A percentile compares a stretch with the other conserved stretches of the same genome.
These are phyloP conservation scores for Phytophthora sojae DNA, from an alignment of 352 stramenopile species.

Conservation along the genomic window DNA sequence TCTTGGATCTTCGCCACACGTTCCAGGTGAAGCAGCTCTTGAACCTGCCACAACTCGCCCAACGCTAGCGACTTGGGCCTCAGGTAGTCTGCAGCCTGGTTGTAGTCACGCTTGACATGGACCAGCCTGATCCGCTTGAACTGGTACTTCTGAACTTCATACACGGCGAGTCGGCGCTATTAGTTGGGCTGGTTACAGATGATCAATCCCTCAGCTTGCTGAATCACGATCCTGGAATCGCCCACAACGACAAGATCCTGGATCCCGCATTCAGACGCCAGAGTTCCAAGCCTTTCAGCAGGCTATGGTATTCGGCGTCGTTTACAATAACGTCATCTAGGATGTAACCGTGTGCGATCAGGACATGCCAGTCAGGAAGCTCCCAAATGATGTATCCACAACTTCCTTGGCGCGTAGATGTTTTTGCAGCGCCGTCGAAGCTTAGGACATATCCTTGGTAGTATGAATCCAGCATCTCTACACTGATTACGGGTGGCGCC, in stretches of 20 bases:
- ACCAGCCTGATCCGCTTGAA: conserved; percentile 2
- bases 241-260: not conserved
- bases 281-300: not conserved
- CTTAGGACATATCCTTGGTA: not conserved
- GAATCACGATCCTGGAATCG: conserved; percentile 2
- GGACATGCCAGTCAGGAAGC: conserved; percentile 1
- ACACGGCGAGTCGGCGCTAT: not conserved
- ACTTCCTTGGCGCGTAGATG: not conserved
- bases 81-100: conserved; percentile 12
- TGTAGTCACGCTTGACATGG: conserved; percentile 11
- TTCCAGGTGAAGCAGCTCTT: conserved; percentile 4
- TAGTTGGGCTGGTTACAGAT: conserved; percentile 7
- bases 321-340: conserved; percentile 3
- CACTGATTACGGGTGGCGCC: conserved; percentile 1
- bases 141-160: not conserved
- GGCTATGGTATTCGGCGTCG: conserved; percentile 3
- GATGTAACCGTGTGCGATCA: not conserved
- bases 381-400: conserved; percentile 3
- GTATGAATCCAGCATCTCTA: not conserved
- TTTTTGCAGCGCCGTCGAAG: conserved; percentile 5
- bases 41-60: not conserved
- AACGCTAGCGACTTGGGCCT: not conserved
- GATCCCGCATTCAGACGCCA: not conserved
- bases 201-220: conserved; percentile 4
- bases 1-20: conserved; percentile 4